These are phyloP conservation scores for Elymus sibiricus DNA, from an alignment of 176 grass and related monocot genomes.

Conservation along the genomic window DNA sequence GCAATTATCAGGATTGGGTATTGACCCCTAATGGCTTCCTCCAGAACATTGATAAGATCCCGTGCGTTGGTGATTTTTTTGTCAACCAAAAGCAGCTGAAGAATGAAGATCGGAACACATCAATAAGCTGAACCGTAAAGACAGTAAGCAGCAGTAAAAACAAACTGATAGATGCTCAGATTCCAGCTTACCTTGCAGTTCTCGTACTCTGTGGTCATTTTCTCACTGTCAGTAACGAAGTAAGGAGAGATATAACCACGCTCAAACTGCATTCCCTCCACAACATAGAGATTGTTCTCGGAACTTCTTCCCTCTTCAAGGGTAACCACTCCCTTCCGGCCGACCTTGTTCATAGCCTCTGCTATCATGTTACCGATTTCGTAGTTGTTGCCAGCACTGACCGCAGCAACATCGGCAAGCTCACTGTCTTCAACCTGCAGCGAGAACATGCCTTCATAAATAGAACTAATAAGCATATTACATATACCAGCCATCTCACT, in stretches of 20 bases:
- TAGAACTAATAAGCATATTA: not conserved
- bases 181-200: conserved; percentile 81
- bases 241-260: conserved; percentile 97
- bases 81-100: conserved; percentile 87
- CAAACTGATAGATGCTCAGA: not conserved
- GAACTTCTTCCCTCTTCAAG: conserved; percentile 94
- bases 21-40: conserved; percentile 84
- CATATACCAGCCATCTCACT: not conserved
- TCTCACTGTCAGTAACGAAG: conserved; percentile 95
- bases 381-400: conserved; percentile 95
- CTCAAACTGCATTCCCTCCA: conserved; percentile 99
- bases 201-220: conserved; percentile 90
- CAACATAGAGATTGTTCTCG: conserved; percentile 88
- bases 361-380: conserved; percentile 98
- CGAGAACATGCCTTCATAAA: not conserved
- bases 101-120: conserved; percentile 14
- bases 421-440: conserved; percentile 92
- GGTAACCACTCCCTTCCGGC: conserved; percentile 92
- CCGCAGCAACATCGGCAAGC: conserved; percentile 91
- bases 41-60: conserved; percentile 89
- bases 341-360: conserved; percentile 96
- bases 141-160: not conserved
- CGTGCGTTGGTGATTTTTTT: conserved; percentile 93
- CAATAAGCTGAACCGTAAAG: conserved; percentile 9
- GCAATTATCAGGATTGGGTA: conserved; percentile 87